These are phyloP conservation scores for Lycium barbarum DNA, from an alignment of 257 asterid genomes.

Conservation along the genomic window DNA sequence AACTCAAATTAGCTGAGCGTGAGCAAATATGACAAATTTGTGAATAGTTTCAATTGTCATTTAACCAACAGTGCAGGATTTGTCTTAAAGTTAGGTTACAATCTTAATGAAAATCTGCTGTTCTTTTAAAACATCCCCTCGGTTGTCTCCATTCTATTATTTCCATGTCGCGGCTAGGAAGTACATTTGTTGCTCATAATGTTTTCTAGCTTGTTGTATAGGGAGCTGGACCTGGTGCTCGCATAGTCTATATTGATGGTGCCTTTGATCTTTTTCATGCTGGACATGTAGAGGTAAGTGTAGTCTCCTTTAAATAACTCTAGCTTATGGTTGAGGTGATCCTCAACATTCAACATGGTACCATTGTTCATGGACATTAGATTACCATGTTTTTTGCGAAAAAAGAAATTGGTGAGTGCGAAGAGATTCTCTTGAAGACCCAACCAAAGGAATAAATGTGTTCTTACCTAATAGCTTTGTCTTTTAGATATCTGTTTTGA, in stretches of 20 bases:
- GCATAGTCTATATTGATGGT: conserved; percentile 94
- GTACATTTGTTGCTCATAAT: conserved; percentile 32
- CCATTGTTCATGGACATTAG: neutral
- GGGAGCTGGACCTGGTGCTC: conserved; percentile 99
- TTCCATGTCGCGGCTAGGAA: conserved; percentile 32
- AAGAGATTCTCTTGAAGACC: conserved; percentile 26
- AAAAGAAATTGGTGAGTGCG: neutral
- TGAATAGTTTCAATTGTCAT: neutral
- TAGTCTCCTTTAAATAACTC: conserved; percentile 16
- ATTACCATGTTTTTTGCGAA: neutral
- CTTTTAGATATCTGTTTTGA: conserved; percentile 12
- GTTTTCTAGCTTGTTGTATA: conserved; percentile 35
- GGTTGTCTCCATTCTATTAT: conserved; percentile 27
- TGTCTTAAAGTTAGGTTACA: neutral
- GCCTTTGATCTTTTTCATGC: conserved; percentile 99
- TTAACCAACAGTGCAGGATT: neutral
- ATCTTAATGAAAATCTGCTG: neutral
- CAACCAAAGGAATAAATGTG: neutral
- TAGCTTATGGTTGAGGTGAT: neutral
- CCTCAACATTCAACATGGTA: neutral
- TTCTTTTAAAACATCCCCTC: conserved; percentile 9
- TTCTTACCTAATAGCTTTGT: neutral
- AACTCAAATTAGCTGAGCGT: neutral
- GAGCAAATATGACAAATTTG: neutral
- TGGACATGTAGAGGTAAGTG: conserved; percentile 86